A percentile compares a stretch with the other conserved stretches of the same genome.
Evolutionary conservation across 2,329 filamentous ascomycete species (phyloP).

Genomic region (Myriosclerotinia scirpicola): DNA sequence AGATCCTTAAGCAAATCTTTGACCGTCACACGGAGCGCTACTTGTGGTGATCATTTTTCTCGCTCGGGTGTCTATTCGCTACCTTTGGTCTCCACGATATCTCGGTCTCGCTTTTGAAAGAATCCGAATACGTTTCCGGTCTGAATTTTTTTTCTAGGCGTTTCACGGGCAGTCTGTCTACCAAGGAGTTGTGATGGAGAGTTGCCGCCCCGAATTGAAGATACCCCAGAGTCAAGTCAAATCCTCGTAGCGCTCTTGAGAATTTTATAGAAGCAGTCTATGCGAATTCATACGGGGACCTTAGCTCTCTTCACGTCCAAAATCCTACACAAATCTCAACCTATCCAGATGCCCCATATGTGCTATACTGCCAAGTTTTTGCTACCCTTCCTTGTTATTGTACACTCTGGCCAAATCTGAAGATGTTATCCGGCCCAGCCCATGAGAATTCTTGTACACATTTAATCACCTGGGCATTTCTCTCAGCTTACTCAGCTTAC

Average conservation of each 20-base stretch:
- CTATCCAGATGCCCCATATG: not conserved
- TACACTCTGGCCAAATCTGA: not conserved
- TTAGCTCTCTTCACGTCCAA: not conserved
- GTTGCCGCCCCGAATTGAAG: not conserved
- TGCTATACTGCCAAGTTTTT: not conserved
- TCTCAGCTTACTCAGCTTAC: not conserved
- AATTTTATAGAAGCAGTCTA: not conserved
- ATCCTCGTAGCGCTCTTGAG: not conserved
- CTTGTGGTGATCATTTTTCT: slow-evolving; percentile 19
- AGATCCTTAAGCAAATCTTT: slow-evolving; percentile 31
- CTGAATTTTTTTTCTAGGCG: not conserved
- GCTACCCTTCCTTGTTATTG: not conserved
- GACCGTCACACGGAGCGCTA: slow-evolving; percentile 16
- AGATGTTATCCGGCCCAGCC: not conserved
- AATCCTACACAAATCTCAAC: not conserved
- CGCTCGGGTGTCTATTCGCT: not conserved
- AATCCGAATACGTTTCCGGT: slow-evolving; percentile 2
- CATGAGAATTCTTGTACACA: not conserved
- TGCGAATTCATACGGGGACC: slow-evolving; percentile 5
- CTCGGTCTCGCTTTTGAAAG: not conserved
- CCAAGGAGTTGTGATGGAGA: not conserved
- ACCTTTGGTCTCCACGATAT: slow-evolving; percentile 8
- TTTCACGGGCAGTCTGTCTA: slow-evolving; percentile 3
- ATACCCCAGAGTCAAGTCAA: not conserved
- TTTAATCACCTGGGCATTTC: not conserved